Evolutionary conservation across 108 stramenopile genomes (phyloP).

Genomic region (Nannochloropsis oceanica): DNA sequence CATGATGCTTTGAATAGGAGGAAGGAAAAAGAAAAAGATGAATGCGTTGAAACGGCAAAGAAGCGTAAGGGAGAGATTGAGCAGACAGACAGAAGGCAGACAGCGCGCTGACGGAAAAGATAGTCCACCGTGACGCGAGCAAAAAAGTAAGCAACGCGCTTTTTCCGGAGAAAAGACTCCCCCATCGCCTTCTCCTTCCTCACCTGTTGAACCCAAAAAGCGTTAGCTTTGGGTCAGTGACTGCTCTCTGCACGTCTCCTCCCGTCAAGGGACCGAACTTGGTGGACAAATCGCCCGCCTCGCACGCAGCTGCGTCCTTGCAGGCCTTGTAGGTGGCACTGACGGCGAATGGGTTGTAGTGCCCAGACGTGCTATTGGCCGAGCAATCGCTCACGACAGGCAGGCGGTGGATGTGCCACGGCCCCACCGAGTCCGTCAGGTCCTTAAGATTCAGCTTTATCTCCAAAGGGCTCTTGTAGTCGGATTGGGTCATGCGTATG

Average conservation of each 20-base stretch:
- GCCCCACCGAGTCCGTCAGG: neutral
- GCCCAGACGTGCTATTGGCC: neutral
- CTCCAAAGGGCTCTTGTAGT: neutral
- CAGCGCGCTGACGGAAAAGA: too few species aligned
- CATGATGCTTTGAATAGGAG: neutral
- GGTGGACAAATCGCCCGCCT: neutral
- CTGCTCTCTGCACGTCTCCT: neutral
- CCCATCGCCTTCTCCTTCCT: neutral
- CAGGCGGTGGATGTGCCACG: neutral
- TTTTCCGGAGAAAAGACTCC: neutral
- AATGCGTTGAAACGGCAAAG: neutral
- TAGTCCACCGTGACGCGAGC: too few species aligned
- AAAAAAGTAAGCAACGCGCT: too few species aligned
- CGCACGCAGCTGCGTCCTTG: neutral
- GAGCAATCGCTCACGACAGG: neutral
- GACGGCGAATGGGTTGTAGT: neutral
- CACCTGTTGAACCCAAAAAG: neutral
- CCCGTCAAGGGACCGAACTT: neutral
- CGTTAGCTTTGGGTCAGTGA: neutral
- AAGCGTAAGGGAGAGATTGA: neutral
- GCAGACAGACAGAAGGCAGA: too few species aligned
- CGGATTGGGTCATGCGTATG: neutral
- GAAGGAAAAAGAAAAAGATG: neutral
- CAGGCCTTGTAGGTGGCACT: neutral
- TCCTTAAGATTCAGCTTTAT: neutral